Base-by-base conservation (phyloP, 1,139 yeast species). In the Kodamaea sp. region DNA sequence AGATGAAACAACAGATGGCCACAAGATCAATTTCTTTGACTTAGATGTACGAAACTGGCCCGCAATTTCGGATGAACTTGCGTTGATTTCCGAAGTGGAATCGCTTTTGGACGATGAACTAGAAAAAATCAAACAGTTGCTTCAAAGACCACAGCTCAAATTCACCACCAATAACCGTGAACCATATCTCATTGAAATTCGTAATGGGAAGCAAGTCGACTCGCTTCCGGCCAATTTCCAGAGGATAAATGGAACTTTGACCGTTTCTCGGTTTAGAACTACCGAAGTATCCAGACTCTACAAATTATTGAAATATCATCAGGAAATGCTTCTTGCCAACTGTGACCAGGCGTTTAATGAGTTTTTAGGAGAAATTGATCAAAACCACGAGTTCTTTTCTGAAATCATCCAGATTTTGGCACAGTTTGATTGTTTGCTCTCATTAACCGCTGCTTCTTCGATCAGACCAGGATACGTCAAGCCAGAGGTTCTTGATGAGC, bases 191-290 rank as follows among this genome's bases (percentile, higher is more conserved):
- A 72, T 92, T 15, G 96, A 89, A 50, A 80, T 90, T 0, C 62
- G 86, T 31, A 80, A 81, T 43, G 66, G 76, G 1, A 77, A 61
- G 31, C 56, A 76, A 31, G 68, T 75, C 4, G 75, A 73, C 32
- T 59, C 62, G 2, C 59, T 89, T 2, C 97, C 97, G 0, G 46
- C 61, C 1, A 78, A 77, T 38, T 92, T 97, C 95, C 62, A 82
- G 8, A 80, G 86, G 46, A 75, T 84, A 24, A 83, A 77, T 47
- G 82, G 84, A 6, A 87, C 96, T 0, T 78, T 79, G 41, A 60
- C 78, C 2, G 80, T 86, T 3, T 76, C 88, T 2, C 64, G 97
- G 38, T 90, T 79, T 55, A 66, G 92, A 39, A 70, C 95, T 0
- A 87, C 94, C 0, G 63, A 59, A 26, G 69, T 79, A 1, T 50